Percentiles rank a stretch among this genome's conserved stretches.
These are phyloP conservation scores for Trichoderma breve DNA, from an alignment of 2,329 filamentous ascomycete genomes.

Conservation along the genomic window DNA sequence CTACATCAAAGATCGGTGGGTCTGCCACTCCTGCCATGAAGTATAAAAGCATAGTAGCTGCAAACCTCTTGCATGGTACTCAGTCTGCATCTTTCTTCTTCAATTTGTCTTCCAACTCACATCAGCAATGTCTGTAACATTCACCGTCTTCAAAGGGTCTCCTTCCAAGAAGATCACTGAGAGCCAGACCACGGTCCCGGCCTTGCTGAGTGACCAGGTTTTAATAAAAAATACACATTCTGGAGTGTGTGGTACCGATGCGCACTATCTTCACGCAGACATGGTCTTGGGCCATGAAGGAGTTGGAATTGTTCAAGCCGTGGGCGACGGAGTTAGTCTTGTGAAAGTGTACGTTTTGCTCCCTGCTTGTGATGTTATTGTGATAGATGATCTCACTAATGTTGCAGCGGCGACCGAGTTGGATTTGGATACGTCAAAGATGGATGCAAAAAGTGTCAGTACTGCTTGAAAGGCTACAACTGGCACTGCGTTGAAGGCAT, in stretches of 20 bases:
- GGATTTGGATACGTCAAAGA: neutral
- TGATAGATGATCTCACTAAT: neutral
- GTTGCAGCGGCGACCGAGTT: neutral
- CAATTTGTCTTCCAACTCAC: neutral
- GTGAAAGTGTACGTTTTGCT: neutral
- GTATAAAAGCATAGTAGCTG: neutral
- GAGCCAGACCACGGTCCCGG: neutral
- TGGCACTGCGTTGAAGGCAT: neutral
- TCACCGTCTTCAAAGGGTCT: slow-evolving; percentile 4
- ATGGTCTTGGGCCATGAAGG: neutral
- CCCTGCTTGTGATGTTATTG: neutral
- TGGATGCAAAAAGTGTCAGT: neutral
- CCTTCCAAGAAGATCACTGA: neutral
- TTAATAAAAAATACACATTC: neutral
- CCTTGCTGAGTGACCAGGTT: neutral
- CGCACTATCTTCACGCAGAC: neutral
- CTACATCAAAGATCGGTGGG: neutral
- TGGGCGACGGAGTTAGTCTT: neutral
- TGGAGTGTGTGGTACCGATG: neutral
- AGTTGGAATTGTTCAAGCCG: neutral
- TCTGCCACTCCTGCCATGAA: neutral
- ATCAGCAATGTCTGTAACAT: neutral
- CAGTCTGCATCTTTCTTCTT: neutral
- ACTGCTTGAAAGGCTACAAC: neutral
- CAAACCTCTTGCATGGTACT: neutral